Percentiles rank a stretch among this genome's conserved stretches.
phyloP scores from a whole-genome alignment of 768 basidiomycete species.

The Suillus hirtellus region DNA sequence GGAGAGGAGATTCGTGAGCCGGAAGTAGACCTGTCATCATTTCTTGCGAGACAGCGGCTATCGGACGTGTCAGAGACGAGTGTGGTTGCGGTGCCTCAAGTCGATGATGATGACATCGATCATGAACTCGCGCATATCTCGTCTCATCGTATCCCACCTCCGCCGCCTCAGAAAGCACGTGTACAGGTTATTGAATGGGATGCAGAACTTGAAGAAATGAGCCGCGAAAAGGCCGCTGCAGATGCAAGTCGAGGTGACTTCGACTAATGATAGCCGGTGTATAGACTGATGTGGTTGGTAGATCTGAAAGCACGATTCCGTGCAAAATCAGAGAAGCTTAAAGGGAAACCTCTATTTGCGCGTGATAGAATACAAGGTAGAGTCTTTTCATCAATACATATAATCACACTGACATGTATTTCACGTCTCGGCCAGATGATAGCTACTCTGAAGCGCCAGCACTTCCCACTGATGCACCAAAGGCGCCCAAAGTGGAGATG shows the following conservation, averaged over 20 bases:
- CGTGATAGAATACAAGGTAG: conserved; percentile 42
- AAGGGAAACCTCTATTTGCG: conserved; percentile 34
- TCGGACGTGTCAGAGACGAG: conserved; percentile 31
- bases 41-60: conserved; percentile 63
- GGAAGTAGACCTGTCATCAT: conserved; percentile 68
- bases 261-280: neutral
- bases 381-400: conserved; percentile 1
- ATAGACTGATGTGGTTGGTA: conserved; percentile 26
- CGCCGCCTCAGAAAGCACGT: conserved; percentile 58
- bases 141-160: conserved; percentile 23
- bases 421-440: conserved; percentile 26
- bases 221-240: conserved; percentile 67
- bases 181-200: conserved; percentile 70
- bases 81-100: conserved; percentile 26
- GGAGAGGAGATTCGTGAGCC: conserved; percentile 70
- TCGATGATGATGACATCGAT: conserved; percentile 60
- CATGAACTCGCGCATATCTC: conserved; percentile 54
- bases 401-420: neutral
- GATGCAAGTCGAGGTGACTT: conserved; percentile 64
- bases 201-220: conserved; percentile 60
- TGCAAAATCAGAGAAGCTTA: conserved; percentile 52
- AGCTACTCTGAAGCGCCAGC: conserved; percentile 51
- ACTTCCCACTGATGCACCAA: conserved; percentile 42
- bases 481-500: conserved; percentile 57
- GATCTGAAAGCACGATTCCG: conserved; percentile 61